Evolutionary conservation across 1,284 basidiomycete genomes (phyloP).

Genomic region (Papiliotrema nemorosa): DNA sequence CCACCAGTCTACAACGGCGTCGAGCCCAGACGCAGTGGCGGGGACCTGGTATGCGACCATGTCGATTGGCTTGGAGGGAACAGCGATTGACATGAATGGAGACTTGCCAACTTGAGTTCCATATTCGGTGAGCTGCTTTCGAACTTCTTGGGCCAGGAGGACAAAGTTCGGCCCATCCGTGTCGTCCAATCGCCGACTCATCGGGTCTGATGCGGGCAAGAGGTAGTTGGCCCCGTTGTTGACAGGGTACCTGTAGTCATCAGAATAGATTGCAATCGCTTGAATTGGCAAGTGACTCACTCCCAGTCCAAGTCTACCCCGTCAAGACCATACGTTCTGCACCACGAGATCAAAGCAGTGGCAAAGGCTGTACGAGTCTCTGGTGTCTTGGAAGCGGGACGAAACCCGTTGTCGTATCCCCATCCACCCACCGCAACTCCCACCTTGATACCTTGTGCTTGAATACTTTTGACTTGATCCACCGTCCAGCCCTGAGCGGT

Average conservation of each 20-base stretch:
- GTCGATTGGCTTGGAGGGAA: conserved; percentile 13
- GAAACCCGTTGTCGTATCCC: conserved; percentile 18
- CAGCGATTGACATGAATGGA: conserved; percentile 18
- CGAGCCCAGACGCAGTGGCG: conserved; percentile 8
- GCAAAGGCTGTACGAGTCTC: conserved; percentile 7
- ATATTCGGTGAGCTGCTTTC: conserved; percentile 4
- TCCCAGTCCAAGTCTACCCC: conserved; percentile 35
- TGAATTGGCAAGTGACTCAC: too few relatives aligned
- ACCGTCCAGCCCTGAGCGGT: not conserved
- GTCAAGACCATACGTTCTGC: conserved; percentile 15
- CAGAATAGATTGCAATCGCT: not conserved
- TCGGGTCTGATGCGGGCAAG: not conserved
- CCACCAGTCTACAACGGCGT: conserved; percentile 24
- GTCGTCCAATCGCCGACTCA: not conserved
- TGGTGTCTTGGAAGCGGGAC: conserved; percentile 7
- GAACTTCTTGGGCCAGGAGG: conserved; percentile 8
- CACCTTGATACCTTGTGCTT: conserved; percentile 1
- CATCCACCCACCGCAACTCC: conserved; percentile 27
- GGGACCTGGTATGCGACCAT: conserved; percentile 11
- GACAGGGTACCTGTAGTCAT: conserved; percentile 16
- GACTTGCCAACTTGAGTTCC: not conserved
- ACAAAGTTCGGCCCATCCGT: conserved; percentile 13
- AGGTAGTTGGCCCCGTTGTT: conserved; percentile 10
- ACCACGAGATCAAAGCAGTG: conserved; percentile 6
- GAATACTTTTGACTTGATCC: not conserved